Evolutionary conservation across 345 rosid species (phyloP).

Genomic region (Aethionema arabicum): DNA sequence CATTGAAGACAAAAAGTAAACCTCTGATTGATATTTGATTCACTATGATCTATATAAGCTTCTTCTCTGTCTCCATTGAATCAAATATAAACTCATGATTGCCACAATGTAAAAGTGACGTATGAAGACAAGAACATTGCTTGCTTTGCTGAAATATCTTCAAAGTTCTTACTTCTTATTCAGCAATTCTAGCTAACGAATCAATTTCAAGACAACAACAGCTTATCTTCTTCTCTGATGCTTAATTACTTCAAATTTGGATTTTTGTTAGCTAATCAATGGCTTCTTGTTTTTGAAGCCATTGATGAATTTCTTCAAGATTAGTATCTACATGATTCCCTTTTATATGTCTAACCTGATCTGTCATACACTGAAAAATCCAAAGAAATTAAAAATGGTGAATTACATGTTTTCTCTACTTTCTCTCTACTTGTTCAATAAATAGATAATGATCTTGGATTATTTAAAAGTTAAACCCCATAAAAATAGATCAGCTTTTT

Average conservation of each 20-base stretch:
- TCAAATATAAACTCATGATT: conserved; percentile 1
- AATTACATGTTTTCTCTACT: conserved; percentile 14
- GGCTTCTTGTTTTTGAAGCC: background rate
- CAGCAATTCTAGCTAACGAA: conserved; percentile 21
- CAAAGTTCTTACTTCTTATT: conserved; percentile 12
- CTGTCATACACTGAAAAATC: background rate
- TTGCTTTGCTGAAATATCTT: conserved; percentile 8
- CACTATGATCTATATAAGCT: too few relatives aligned
- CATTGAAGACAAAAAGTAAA: too few relatives aligned
- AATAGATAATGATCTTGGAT: conserved; percentile 12
- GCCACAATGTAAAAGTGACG: background rate
- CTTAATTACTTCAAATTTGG: conserved; percentile 4
- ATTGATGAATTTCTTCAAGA: conserved; percentile 7
- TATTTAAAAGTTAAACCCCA: conserved; percentile 9
- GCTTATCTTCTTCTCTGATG: background rate
- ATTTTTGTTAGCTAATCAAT: conserved; percentile 28
- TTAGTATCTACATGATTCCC: conserved; percentile 10
- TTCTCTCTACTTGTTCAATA: conserved; percentile 9
- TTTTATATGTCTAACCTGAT: background rate
- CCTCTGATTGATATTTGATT: too few relatives aligned
- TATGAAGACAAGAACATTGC: background rate
- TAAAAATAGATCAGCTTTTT: conserved; percentile 3
- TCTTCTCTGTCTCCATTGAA: background rate
- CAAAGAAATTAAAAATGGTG: background rate
- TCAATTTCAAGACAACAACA: conserved; percentile 15